phyloP scores from a whole-genome alignment of 2,329 filamentous ascomycete genomes.

The Lasiodiplodia citricola region DNA sequence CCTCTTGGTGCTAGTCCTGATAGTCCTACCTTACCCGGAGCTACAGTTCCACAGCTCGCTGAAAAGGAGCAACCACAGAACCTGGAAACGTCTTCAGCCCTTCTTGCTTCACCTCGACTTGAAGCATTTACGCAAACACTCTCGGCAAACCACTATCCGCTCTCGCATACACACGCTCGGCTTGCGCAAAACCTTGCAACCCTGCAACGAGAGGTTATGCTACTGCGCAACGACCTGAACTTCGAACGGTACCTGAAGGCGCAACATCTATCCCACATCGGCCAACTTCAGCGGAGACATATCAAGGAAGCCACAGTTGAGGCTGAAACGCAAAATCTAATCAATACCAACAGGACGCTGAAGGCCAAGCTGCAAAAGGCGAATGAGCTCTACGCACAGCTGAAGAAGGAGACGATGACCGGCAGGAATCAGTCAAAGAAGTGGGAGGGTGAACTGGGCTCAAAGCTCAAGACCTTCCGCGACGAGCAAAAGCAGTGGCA shows the following conservation, averaged over 20 bases:
- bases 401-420: constrained; percentile 74
- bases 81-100: background rate
- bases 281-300: constrained; percentile 74
- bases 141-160: constrained; percentile 30
- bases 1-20: constrained; percentile 52
- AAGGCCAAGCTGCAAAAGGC: constrained; percentile 76
- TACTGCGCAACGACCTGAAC: constrained; percentile 79
- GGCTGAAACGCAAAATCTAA: constrained; percentile 80
- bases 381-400: constrained; percentile 71
- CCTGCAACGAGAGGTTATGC: constrained; percentile 75
- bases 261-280: constrained; percentile 82
- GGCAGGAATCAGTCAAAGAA: constrained; percentile 76
- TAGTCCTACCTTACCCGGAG: constrained; percentile 66
- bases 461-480: constrained; percentile 68
- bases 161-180: constrained; percentile 39
- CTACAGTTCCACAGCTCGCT: constrained; percentile 39
- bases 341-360: constrained; percentile 75
- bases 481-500: constrained; percentile 73
- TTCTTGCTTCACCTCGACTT: constrained; percentile 36
- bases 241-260: constrained; percentile 85
- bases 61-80: background rate
- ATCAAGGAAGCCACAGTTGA: constrained; percentile 79
- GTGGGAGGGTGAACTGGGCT: constrained; percentile 73
- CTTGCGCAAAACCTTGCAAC: constrained; percentile 45
- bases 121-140: constrained; percentile 40